Evolutionary conservation across 2,329 filamentous ascomycete genomes (phyloP), one percentile per base, ranked within the genome.

Genomic region (Cytospora schulzeri): DNA sequence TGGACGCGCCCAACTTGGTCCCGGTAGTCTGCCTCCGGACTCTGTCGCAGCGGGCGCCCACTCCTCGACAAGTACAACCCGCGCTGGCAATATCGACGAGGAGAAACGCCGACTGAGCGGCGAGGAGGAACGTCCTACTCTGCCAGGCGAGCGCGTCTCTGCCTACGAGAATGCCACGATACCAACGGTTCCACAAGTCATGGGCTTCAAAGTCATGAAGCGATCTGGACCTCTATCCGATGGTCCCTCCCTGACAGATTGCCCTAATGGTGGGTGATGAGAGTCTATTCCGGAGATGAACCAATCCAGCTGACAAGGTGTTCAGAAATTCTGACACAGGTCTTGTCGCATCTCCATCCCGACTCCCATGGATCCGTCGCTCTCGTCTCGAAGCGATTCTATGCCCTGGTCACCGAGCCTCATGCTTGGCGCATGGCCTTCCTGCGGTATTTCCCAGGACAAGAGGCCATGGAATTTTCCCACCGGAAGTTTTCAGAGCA

Each of bases 391-490:
- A 91, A 88, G 72, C 90, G 91, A 62, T 96, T 98, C 74, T 91
- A 96, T 76, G 83, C 85, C 60, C 82, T 98, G 50, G 90, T 98
- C 63, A 97, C 92, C 5, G 94, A 91, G 1, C 92, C 93, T 19
- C 92, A 97, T 77, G 93, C 93, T 9, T 98, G 94, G 94, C 88
- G 92, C 68, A 91, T 93, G 74, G 94, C 93, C 7, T 98, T 98
- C 73, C 85, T 92, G 70, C 92, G 93, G 67, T 94, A 89, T 78
- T 99, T 98, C 71, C 92, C 92, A 0, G 93, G 91, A 1, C 86
- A 90, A 28, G 85, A 89, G 72, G 82, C 83, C 7, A 73, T 88
- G 55, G 74, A 51, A 19, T 29, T 70, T 31, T 70, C 76, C n/a
- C 63, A 68, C 4, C 70, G 69, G 19, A 76, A 78, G 50, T 73